Evolutionary conservation across 1,284 basidiomycete genomes (phyloP), one percentile per base, ranked within the genome.

Genomic region (Sanghuangporus sanghuang): DNA sequence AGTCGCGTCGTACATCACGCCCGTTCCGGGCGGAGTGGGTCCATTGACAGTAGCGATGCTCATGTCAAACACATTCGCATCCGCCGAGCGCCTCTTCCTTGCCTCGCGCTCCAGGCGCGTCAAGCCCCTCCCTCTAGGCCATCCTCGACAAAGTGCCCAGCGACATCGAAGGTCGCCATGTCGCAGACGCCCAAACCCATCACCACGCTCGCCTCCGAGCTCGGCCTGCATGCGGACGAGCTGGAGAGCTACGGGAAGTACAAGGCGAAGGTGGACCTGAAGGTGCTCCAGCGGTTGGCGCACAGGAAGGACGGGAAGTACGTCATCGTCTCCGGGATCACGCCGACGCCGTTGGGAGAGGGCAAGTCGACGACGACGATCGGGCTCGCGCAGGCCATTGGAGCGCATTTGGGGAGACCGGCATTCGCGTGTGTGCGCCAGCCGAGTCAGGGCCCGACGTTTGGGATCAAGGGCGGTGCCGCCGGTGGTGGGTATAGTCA

Each of bases 41-140:
- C 97, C 97, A 36, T 98, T 98, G 96, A 99, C 97, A 8, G 97
- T 99, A 66, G 97, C 97, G 49, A 86, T 98, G 83, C 88, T 99
- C 69, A 98, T 99, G 96, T 85, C 89, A 73, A 99, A 99, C 78
- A 96, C 96, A 0, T 80, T 95, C 68, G 79, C 82, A 67, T 91
- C 93, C 61, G 95, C 96, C 38, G 85, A 93, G 75, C 86, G 92
- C 66, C 79, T 88, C 60, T 95, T 89, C 82, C 83, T 91, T 69
- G 79, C 84, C 57, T 76, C 82, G 46, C 85, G 89, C 58, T 74
- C 81, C 21, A 83, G 87, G 65, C 88, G 84, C 68, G 77, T 97
- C 73, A 89, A 84, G 69, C 93, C 94, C 8, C 84, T 98, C 67
- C 85, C 85, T 61, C 83, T 98, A 63, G 80, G 80, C 86, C 67